Percentiles rank a stretch among this genome's conserved stretches.
These are phyloP conservation scores for Nematodospora valgi DNA, from an alignment of 805 yeast genomes.

Conservation along the genomic window DNA sequence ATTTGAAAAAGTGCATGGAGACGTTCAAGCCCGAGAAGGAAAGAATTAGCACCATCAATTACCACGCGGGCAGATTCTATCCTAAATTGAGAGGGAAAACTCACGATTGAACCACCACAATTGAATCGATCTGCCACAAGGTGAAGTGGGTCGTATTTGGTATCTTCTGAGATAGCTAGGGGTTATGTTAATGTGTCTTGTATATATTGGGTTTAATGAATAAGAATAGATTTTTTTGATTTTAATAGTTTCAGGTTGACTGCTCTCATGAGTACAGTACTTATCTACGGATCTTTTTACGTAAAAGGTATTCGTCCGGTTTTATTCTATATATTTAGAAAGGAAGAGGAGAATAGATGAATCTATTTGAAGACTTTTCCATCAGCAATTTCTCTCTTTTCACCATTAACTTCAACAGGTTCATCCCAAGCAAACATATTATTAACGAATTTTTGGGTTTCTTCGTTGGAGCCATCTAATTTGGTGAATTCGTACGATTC, in stretches of 20 bases:
- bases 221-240: background rate
- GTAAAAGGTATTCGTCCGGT: too few relatives aligned
- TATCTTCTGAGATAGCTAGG: too few relatives aligned
- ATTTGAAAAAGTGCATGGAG: conserved; percentile 74
- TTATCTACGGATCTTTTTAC: too few relatives aligned
- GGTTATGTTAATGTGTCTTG: background rate
- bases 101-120: conserved; percentile 4
- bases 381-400: conserved; percentile 83
- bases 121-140: too few relatives aligned
- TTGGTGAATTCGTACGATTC: conserved; percentile 85
- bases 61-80: conserved; percentile 53
- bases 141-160: too few relatives aligned
- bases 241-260: too few relatives aligned
- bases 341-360: too few relatives aligned
- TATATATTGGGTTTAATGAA: background rate
- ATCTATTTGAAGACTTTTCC: conserved; percentile 94
- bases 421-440: conserved; percentile 99
- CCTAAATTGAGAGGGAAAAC: conserved; percentile 49
- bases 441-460: conserved; percentile 74
- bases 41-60: conserved; percentile 45
- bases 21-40: conserved; percentile 38
- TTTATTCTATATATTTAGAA: too few relatives aligned
- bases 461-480: conserved; percentile 76
- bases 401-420: conserved; percentile 81
- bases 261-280: too few relatives aligned